phyloP scores from a whole-genome alignment of 148 eudicot genomes.

The Fagopyrum esculentum region DNA sequence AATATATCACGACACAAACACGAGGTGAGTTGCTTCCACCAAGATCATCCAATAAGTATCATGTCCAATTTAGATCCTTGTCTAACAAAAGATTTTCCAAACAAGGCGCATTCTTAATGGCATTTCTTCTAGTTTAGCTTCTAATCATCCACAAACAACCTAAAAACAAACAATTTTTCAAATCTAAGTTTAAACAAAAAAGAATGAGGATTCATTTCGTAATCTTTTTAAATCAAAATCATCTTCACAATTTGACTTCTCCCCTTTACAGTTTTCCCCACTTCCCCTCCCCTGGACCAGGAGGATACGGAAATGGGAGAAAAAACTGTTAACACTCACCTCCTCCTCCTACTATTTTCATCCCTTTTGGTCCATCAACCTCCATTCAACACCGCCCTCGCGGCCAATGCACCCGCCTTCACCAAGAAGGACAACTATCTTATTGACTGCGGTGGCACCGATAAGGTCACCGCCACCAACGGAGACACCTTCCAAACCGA shows the following conservation, averaged over 20 bases:
- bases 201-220: too few species aligned
- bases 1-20: too few species aligned
- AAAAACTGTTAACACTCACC: neutral
- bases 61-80: too few species aligned
- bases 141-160: conserved; percentile 6
- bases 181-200: neutral
- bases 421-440: conserved; percentile 53
- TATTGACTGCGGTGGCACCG: conserved; percentile 56
- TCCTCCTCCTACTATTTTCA: conserved; percentile 5
- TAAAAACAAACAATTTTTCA: neutral
- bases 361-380: neutral
- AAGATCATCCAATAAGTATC: too few species aligned
- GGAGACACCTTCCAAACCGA: conserved; percentile 47
- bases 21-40: too few species aligned
- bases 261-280: too few species aligned
- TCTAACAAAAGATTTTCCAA: neutral
- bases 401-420: conserved; percentile 21
- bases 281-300: conserved; percentile 6
- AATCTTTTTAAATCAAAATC: neutral
- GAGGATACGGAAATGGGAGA: conserved; percentile 15
- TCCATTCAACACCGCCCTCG: neutral
- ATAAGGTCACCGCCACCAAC: conserved; percentile 39
- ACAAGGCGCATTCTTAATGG: neutral
- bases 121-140: neutral
- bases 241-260: neutral